Evolutionary conservation across 1,284 basidiomycete genomes (phyloP), one percentile per base, ranked within the genome.

Genomic region (Cutaneotrichosporon sp.): DNA sequence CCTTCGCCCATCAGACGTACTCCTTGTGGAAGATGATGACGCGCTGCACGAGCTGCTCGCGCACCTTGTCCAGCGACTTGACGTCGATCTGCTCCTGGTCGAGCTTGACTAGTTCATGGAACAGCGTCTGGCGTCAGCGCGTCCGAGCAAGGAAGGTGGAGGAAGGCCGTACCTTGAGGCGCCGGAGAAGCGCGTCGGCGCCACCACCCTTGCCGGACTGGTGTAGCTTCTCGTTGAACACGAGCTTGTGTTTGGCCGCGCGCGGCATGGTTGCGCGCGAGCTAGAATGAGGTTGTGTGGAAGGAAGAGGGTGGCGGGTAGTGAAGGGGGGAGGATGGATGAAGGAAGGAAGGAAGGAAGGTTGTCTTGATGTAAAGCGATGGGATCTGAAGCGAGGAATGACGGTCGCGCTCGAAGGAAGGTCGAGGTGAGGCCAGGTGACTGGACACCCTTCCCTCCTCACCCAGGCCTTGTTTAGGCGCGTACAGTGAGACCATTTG

Each of bases 21-120:
- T 98, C 95, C 79, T 92, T 95, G 82, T 99, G 95, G 31, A 95
- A 86, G 47, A 97, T 84, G 43, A 99, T 86, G 2, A 88, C 85
- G 1, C 85, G 85, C 72, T 84, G 84, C 67, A 95, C 86, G 72
- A 99, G 87, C 71, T 97, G 91, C 58, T 89, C 87, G 65, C 88
- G 86, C 31, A 89, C 86, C 22, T 81, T 76, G 56, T 84, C 80
- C 54, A 99, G 85, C 0, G 91, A 90, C 61, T 78, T 75, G 38
- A 86, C 83, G 71, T 95, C 92, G 72, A 92, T 87, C 34, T 81
- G 79, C 68, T 97, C 95, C 80, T 98, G 95, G 73, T 97, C 94
- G 70, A 95, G 84, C 9, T 84, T 85, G 18, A 87, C 86, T 45
- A 99, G 87, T 72, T 97, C 90, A 36, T 83, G 81, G 70, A 95